Base-by-base conservation (phyloP, 106 monocot genomes). In the Platanthera guangdongensis region DNA sequence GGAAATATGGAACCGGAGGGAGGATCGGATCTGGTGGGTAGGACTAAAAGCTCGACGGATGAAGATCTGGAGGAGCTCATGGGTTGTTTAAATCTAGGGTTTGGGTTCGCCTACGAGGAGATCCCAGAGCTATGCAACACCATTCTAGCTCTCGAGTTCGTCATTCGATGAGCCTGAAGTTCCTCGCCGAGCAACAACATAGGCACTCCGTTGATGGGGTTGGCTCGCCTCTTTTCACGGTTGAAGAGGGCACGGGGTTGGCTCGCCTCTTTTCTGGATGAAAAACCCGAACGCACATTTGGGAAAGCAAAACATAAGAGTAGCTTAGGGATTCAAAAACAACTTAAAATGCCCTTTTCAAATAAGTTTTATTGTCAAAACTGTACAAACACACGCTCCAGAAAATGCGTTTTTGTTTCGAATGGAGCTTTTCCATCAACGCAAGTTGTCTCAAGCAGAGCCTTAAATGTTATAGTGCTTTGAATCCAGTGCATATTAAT, bases 11-110 rank as follows among this genome's bases (percentile, higher is more conserved):
- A 54, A 18, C 18, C 64, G 3, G 71, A 51, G 48, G 19, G 13
- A 0, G 69, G 60, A 6, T 71, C 50, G 1, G 52, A 67, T 18
- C 67, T 54, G 4, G 75, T 81, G 51, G 82, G 79, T 19, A 76
- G 85, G 67, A 82, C 85, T 71, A 86, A 86, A 82, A 86, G 85
- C 79, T 47, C 82, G 46, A 86, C 85, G 9, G 82, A 86, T 57
- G 78, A 78, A 51, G 78, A 78, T n/a, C 78, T 71, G n/a, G 78
- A 78, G 70, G 78, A 78, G 69, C 50, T 86, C 53, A 82, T 82
- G 65, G 85, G 85, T 10, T 86, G 85, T 76, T 62, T 86, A 49
- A 82, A 86, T 75, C 76, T 86, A 9, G 85, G 85, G 57, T 86
- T 86, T 28, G 85, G 85, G 15, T 86, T 86, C 73, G 82, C 71